Percentiles rank a stretch among this genome's conserved stretches.
Evolutionary conservation across 2,329 filamentous ascomycete genomes (phyloP).

Genomic region (Pseudogymnoascus pannorum): DNA sequence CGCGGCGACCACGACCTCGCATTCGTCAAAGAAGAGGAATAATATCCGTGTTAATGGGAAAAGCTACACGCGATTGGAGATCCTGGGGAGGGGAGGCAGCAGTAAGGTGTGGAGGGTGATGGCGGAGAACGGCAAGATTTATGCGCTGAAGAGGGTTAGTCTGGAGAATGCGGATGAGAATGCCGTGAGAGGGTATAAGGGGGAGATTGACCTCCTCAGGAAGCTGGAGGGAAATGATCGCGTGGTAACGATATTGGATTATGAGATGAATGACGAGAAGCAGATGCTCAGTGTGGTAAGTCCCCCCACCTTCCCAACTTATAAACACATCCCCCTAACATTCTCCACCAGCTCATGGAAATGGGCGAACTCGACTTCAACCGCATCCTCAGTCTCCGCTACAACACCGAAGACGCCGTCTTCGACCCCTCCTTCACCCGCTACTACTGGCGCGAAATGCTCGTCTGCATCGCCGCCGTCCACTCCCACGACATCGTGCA

Average conservation of each 20-base stretch:
- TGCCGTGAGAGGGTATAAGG: slow-evolving; percentile 81
- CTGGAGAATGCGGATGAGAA: slow-evolving; percentile 81
- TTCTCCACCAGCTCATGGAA: slow-evolving; percentile 70
- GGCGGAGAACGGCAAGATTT: slow-evolving; percentile 92
- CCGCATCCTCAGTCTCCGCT: slow-evolving; percentile 67
- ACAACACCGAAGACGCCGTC: slow-evolving; percentile 63
- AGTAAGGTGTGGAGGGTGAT: slow-evolving; percentile 94
- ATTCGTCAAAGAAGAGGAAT: slow-evolving; percentile 63
- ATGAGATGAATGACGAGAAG: slow-evolving; percentile 88
- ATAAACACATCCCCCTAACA: not conserved
- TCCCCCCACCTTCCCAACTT: slow-evolving; percentile 18
- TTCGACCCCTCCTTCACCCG: slow-evolving; percentile 88
- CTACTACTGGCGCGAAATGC: slow-evolving; percentile 99
- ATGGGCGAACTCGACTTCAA: slow-evolving; percentile 92
- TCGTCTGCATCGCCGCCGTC: slow-evolving; percentile 85
- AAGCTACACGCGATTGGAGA: slow-evolving; percentile 81
- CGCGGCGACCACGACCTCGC: slow-evolving; percentile 66
- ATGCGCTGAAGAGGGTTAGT: slow-evolving; percentile 87
- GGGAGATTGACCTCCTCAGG: slow-evolving; percentile 85
- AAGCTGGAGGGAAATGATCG: slow-evolving; percentile 79
- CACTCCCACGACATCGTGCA: slow-evolving; percentile 91
- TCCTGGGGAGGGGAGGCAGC: slow-evolving; percentile 85
- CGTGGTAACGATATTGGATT: slow-evolving; percentile 86
- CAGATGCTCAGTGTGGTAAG: slow-evolving; percentile 76
- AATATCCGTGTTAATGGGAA: slow-evolving; percentile 87